These are phyloP conservation scores for Articulospora tetracladia DNA, from an alignment of 495 filamentous ascomycete species.

Conservation along the genomic window DNA sequence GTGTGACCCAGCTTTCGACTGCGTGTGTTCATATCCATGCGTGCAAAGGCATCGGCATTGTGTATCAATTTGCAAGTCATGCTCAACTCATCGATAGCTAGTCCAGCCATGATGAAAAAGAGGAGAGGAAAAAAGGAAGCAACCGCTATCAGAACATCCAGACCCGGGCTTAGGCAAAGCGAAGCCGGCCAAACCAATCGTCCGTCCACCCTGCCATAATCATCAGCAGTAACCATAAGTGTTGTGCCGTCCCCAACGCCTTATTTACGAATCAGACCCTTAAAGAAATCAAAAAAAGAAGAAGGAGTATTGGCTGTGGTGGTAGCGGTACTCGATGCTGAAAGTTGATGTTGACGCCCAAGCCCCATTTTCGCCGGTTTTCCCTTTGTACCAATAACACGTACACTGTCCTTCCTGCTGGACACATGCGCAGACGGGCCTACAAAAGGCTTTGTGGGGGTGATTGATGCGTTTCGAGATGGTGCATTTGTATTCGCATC, in stretches of 20 bases:
- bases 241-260: not conserved
- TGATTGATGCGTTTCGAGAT: slow-evolving; percentile 7
- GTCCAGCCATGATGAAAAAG: not conserved
- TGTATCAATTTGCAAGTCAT: slow-evolving; percentile 1
- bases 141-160: not conserved
- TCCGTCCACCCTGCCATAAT: slow-evolving; percentile 1
- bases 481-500: not conserved
- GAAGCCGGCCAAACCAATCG: not conserved
- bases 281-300: slow-evolving; percentile 18
- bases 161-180: not conserved
- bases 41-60: not conserved
- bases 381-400: not conserved
- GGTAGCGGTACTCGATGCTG: not conserved
- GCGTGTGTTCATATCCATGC: not conserved
- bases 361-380: slow-evolving; percentile 12
- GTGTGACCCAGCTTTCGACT: not conserved
- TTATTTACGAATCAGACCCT: slow-evolving; percentile 7
- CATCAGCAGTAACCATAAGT: not conserved
- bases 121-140: not conserved
- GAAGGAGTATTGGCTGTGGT: not conserved
- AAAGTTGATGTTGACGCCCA: slow-evolving; percentile 4
- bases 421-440: slow-evolving; percentile 22
- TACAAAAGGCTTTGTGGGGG: slow-evolving; percentile 13
- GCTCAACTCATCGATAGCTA: not conserved
- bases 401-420: slow-evolving; percentile 8